These are phyloP conservation scores for Hypomontagnella monticulosa DNA, from an alignment of 495 filamentous ascomycete genomes.

Conservation along the genomic window DNA sequence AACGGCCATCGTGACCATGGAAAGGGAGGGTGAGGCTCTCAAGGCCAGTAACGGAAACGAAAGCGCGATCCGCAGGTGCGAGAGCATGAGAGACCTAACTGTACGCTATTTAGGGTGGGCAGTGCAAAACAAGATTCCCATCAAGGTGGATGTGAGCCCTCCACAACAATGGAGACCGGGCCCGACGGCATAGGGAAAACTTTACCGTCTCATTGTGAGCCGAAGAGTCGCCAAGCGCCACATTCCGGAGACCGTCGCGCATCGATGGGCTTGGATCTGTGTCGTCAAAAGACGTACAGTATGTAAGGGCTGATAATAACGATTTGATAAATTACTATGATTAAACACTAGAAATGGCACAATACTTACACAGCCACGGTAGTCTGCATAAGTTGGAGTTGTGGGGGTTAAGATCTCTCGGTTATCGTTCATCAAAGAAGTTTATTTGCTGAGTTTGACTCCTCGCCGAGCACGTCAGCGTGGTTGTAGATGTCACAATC, in stretches of 20 bases:
- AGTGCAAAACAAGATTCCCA: background rate
- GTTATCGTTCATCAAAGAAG: constrained; percentile 17
- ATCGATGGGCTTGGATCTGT: background rate
- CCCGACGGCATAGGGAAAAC: too few species aligned
- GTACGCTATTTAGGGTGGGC: background rate
- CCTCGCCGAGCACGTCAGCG: constrained; percentile 34
- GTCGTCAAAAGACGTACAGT: too few species aligned
- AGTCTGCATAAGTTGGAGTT: constrained; percentile 15
- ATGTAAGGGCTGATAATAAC: background rate
- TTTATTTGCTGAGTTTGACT: constrained; percentile 18
- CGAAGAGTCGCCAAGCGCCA: constrained; percentile 6
- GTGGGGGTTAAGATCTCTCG: constrained; percentile 19
- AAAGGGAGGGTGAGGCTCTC: background rate
- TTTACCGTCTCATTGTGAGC: background rate
- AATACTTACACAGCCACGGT: constrained; percentile 7
- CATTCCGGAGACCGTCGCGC: constrained; percentile 13
- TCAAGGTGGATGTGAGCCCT: background rate
- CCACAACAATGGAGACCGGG: background rate
- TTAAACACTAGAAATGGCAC: background rate
- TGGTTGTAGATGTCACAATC: constrained; percentile 31
- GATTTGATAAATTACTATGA: constrained; percentile 9
- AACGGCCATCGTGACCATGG: background rate
- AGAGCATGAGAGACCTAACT: background rate
- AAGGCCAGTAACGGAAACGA: background rate
- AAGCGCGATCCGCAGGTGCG: background rate